Evolutionary conservation across 2,329 filamentous ascomycete species (phyloP), one percentile per base, ranked within the genome.

Genomic region (Aspergillus niger): DNA sequence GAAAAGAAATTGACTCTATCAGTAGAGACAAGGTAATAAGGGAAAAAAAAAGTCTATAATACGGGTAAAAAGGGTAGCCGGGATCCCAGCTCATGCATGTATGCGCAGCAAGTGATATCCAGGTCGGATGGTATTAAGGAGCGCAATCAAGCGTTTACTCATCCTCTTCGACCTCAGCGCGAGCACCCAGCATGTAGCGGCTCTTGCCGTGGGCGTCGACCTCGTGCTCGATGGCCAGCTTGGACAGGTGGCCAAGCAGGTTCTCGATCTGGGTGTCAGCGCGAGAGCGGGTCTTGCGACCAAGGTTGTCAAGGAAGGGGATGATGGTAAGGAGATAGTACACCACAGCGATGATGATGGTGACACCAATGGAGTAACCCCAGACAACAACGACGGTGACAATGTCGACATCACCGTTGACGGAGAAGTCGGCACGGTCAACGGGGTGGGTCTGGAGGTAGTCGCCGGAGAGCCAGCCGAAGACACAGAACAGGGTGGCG

Each of bases 401-500:
- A 65, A 89, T 83, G 73, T 86, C 85, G 63, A 82, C 82, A 74
- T 83, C 81, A 65, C 84, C 83, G 71, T 84, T 80, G 51, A 69
- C 58, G 65, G 80, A 69, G 74, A 77, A 77, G 47, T 38, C 15
- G 38, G 66, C 66, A 30, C 56, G 48, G 63, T 66, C 71, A 22
- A 67, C 62, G 59, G 71, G 69, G 30, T 36, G 39, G 62, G 74
- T 74, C 65, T 70, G 64, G 52, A 53, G 17, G 62, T 63, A 77
- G 51, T 78, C 76, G 61, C 86, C 86, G 47, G 85, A 84, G 68
- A 92, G 80, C 89, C 89, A 91, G 61, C 89, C 89, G 79, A 91
- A 91, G 72, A 90, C 76, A 77, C 83, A 86, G 84, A 91, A 92
- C 71, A 91, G 81, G 59, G 89, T 91, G 39, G 89, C 86, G 28